phyloP scores from a whole-genome alignment of 306 rosid genomes.

The Heteromeles arbutifolia region DNA sequence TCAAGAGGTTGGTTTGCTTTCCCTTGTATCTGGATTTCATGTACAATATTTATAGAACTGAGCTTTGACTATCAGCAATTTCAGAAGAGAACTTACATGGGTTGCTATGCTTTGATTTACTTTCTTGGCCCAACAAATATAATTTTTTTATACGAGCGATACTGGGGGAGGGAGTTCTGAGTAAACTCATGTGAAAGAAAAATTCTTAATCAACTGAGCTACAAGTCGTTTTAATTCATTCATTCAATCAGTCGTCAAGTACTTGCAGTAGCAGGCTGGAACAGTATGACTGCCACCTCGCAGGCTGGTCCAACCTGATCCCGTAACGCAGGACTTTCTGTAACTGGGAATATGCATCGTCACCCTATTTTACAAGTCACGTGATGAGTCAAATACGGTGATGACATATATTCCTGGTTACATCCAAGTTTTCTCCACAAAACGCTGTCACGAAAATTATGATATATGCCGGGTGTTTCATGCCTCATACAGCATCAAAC shows the following conservation, averaged over 20 bases:
- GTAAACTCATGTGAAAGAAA: not conserved
- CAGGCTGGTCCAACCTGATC: conserved; percentile 16
- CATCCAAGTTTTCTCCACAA: not conserved
- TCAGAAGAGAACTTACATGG: conserved; percentile 12
- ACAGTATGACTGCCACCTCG: no score
- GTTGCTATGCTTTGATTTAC: conserved; percentile 4
- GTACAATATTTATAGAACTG: conserved; percentile 16
- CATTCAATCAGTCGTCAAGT: not conserved
- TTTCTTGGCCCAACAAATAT: not conserved
- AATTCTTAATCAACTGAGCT: not conserved
- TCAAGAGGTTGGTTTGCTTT: conserved; percentile 23
- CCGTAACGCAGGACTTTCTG: no score
- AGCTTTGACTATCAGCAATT: conserved; percentile 21
- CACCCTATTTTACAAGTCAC: not conserved
- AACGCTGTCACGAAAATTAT: not conserved
- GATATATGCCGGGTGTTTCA: not conserved
- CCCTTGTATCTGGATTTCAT: conserved; percentile 19
- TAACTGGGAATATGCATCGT: not conserved
- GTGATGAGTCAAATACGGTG: not conserved
- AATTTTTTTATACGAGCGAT: not conserved
- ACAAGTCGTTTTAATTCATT: not conserved
- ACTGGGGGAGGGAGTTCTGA: no score
- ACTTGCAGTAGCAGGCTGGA: no score
- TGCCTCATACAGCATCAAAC: not conserved
- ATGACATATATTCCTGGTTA: not conserved